Evolutionary conservation across 768 basidiomycete species (phyloP), one percentile per base, ranked within the genome.

Genomic region (Botryobasidium botryosum): DNA sequence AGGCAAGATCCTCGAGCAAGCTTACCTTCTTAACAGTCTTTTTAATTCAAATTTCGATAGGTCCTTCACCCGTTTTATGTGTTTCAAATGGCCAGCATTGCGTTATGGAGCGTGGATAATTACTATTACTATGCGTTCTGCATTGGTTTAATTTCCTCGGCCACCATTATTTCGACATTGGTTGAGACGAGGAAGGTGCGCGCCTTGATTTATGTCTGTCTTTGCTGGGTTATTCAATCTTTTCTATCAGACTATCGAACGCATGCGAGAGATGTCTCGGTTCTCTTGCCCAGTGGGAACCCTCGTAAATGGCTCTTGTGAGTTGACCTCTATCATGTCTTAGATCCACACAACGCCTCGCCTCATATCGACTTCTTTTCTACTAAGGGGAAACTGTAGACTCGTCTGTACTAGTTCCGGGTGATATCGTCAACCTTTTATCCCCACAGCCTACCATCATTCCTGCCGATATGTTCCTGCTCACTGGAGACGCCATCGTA

Each of bases 81-180:
- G 44, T 99, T 99, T 57, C 94, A 99, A 69, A 78, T 96, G 52
- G 87, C 87, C 40, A 94, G 88, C 52, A 82, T 97, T 52, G 65
- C 84, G 31, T 64, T 99, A 5, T 99, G 94, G 94, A 81, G 83
- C 1, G 55, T 97, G 43, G 94, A 99, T 52, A 73, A 96, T 58
- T 99, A 97, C 56, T 88, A 80, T 53, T 96, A 96, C 56, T 97
- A 97, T 59, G 92, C 91, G 8, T 92, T 91, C 53, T 94, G 90
- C 54, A 99, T 97, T 53, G 86, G 77, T 24, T 64, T 94, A 33
- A 97, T 99, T 55, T 90, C 85, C 27, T 63, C 78, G 26, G 66
- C 80, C 47, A 92, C 85, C 55, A 81, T 96, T 50, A 58, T 68
- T 1, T 81, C 83, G 2, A 96, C 92, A 0, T 66, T 97, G 10